Evolutionary conservation across 768 basidiomycete genomes (phyloP).

Genomic region (Polyporus arcularius): DNA sequence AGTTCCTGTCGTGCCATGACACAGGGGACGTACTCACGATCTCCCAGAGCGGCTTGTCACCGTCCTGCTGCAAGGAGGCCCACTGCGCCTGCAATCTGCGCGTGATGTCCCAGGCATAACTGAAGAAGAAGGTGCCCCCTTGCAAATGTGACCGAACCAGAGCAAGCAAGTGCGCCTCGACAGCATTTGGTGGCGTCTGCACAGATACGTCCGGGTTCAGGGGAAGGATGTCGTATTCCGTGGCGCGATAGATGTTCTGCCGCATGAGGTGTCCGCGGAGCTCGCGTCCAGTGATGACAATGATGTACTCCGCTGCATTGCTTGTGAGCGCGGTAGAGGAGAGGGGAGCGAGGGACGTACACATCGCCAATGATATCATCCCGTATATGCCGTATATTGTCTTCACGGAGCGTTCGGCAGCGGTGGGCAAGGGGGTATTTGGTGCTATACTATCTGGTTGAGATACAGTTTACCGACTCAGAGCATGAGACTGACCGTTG

Average conservation of each 20-base stretch:
- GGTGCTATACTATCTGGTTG: constrained; percentile 41
- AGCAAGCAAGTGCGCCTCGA: constrained; percentile 84
- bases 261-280: constrained; percentile 78
- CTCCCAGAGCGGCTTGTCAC: constrained; percentile 70
- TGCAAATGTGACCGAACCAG: constrained; percentile 85
- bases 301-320: constrained; percentile 83
- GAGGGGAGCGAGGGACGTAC: constrained; percentile 41
- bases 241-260: constrained; percentile 86
- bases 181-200: constrained; percentile 72
- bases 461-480: background rate
- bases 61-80: constrained; percentile 51
- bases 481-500: constrained; percentile 49
- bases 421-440: constrained; percentile 52
- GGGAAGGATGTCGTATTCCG: constrained; percentile 90
- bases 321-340: background rate
- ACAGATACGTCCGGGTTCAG: constrained; percentile 71
- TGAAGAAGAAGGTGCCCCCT: constrained; percentile 83
- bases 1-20: background rate
- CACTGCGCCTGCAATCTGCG: constrained; percentile 84
- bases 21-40: constrained; percentile 49
- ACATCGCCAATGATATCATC: constrained; percentile 72
- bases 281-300: constrained; percentile 83
- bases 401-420: constrained; percentile 61
- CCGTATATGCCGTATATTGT: constrained; percentile 77
- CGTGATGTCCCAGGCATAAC: constrained; percentile 90